Percentiles rank a stretch among this genome's conserved stretches.
Conservation (phyloP, 202 grass and related monocot genomes). For the Alloteropsis angusta region DNA sequence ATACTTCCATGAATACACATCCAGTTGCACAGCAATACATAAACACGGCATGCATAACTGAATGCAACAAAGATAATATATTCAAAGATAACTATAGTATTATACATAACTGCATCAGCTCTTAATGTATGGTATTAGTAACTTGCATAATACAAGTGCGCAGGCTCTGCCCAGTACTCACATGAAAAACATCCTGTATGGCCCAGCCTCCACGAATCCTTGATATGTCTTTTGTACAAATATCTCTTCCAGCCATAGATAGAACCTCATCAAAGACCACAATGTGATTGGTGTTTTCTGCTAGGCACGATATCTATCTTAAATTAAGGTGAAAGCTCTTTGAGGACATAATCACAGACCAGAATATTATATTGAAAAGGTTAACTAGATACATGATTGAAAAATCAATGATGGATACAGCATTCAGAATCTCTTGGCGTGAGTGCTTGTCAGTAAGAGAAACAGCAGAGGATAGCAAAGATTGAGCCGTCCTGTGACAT, state of each 20-base stretch:
- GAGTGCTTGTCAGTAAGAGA: conserved; percentile 67
- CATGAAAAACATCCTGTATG: conserved; percentile 88
- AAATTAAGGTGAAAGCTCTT: conserved; percentile 30
- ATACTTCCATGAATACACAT: conserved; percentile 6
- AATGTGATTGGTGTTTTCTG: conserved; percentile 74
- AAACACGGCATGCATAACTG: neutral
- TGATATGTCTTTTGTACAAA: conserved; percentile 84
- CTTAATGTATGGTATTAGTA: neutral
- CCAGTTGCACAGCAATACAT: neutral
- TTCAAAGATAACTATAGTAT: neutral
- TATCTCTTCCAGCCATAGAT: conserved; percentile 77
- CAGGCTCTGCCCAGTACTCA: conserved; percentile 34
- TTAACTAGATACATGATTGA: neutral
- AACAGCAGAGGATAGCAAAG: conserved; percentile 73
- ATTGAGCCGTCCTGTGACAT: conserved; percentile 74
- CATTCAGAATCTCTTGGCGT: conserved; percentile 77
- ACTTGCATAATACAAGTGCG: conserved; percentile 8
- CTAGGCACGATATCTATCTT: conserved; percentile 89
- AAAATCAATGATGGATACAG: conserved; percentile 62
- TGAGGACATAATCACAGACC: conserved; percentile 14
- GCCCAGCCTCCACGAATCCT: conserved; percentile 95
- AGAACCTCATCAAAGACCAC: conserved; percentile 90
- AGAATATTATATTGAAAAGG: conserved; percentile 13
- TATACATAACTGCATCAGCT: neutral
- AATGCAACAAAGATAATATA: neutral